A percentile compares a stretch with the other conserved stretches of the same genome.
phyloP scores from a whole-genome alignment of 768 basidiomycete species.

The Lactarius sanguifluus region DNA sequence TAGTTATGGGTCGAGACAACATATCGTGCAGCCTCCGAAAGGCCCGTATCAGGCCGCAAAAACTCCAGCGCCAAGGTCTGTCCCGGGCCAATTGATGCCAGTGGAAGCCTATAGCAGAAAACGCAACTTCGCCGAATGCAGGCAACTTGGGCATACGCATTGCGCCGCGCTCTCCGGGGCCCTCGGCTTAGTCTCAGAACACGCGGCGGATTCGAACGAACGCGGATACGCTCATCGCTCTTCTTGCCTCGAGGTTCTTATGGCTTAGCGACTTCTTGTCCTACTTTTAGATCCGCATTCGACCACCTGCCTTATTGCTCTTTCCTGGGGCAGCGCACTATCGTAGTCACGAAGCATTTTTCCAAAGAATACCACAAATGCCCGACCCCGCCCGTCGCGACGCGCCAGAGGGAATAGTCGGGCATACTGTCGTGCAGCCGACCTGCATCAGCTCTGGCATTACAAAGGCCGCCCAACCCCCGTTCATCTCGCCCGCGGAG shows the following conservation, averaged over 20 bases:
- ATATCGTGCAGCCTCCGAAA: too few species aligned
- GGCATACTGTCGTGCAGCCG: neutral
- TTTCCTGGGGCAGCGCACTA: neutral
- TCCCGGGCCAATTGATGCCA: neutral
- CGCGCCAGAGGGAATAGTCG: neutral
- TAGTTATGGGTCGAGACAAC: neutral
- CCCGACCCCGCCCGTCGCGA: neutral
- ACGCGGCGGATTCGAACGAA: neutral
- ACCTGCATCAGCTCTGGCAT: neutral
- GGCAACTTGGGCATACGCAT: neutral
- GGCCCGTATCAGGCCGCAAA: neutral
- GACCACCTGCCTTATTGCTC: neutral
- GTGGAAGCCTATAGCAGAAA: neutral
- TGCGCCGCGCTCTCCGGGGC: neutral
- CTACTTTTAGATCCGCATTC: neutral
- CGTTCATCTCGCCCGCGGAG: neutral
- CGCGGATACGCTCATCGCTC: neutral
- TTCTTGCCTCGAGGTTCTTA: neutral
- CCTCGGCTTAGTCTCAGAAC: neutral
- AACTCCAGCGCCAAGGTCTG: neutral
- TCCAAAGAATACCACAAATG: neutral
- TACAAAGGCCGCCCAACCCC: neutral
- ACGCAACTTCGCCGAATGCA: neutral
- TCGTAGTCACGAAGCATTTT: neutral
- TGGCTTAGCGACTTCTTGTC: neutral